Evolutionary conservation across 768 basidiomycete genomes (phyloP).

Genomic region (Panellus pusillus): DNA sequence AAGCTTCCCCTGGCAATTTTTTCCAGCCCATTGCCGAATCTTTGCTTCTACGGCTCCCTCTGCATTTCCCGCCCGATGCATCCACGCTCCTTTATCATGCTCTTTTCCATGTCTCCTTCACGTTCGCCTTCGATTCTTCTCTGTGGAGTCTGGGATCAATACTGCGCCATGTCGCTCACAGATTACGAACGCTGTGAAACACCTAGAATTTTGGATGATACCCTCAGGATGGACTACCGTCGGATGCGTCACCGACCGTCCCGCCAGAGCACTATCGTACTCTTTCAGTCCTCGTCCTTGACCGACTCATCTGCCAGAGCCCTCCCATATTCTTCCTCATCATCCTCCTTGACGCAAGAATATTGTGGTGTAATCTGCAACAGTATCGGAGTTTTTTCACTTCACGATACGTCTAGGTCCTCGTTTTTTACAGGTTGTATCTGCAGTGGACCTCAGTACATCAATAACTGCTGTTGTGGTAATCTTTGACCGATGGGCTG

Average conservation of each 20-base stretch:
- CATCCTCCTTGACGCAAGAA: too few relatives aligned
- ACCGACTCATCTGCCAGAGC: background rate
- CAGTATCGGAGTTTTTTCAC: too few relatives aligned
- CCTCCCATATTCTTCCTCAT: too few relatives aligned
- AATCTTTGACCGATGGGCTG: constrained; percentile 2
- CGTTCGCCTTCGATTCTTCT: constrained; percentile 1
- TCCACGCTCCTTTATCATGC: background rate
- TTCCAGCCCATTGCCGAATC: background rate
- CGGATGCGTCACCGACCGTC: constrained; percentile 7
- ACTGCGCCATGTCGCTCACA: background rate
- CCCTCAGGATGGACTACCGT: constrained; percentile 9
- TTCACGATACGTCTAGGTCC: too few relatives aligned
- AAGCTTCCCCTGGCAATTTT: background rate
- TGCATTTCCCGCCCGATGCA: background rate
- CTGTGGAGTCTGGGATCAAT: background rate
- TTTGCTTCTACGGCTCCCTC: background rate
- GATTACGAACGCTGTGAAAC: background rate
- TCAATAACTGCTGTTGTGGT: constrained; percentile 8
- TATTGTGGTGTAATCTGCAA: too few relatives aligned
- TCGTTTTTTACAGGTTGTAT: background rate
- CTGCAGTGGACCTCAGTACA: constrained; percentile 2
- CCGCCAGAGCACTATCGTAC: constrained; percentile 7
- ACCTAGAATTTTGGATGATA: background rate
- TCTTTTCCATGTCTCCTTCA: background rate
- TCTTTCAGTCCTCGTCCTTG: background rate